A percentile compares a stretch with the other conserved stretches of the same genome.
Conservation (phyloP, 1,284 basidiomycete genomes). For the Leucoagaricus sp. region DNA sequence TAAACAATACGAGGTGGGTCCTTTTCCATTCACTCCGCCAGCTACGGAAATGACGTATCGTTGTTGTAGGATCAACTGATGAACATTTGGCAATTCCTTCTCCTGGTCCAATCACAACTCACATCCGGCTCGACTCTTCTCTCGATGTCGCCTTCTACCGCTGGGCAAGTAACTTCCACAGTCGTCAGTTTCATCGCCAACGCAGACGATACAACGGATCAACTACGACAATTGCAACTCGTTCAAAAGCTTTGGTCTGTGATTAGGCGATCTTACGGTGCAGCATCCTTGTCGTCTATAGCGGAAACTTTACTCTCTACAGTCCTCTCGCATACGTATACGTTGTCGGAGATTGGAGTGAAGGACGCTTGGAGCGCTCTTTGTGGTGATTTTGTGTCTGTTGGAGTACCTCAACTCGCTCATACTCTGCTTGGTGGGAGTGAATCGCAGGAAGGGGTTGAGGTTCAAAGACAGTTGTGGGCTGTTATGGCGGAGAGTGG, state of each 20-base stretch:
- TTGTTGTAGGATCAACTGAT: constrained; percentile 38
- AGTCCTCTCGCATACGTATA: constrained; percentile 41
- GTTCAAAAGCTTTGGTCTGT: constrained; percentile 49
- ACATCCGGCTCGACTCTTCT: constrained; percentile 39
- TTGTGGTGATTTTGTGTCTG: constrained; percentile 44
- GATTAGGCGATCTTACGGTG: constrained; percentile 46
- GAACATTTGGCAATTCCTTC: constrained; percentile 51
- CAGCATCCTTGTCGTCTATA: constrained; percentile 36
- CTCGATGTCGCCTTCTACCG: constrained; percentile 32
- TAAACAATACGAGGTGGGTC: constrained; percentile 1
- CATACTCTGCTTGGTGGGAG: constrained; percentile 29
- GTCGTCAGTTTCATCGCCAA: constrained; percentile 32
- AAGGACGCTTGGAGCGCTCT: constrained; percentile 44
- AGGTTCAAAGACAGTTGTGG: constrained; percentile 38
- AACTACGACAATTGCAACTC: constrained; percentile 35
- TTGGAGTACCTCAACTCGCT: constrained; percentile 32
- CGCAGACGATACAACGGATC: constrained; percentile 25
- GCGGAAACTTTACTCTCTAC: constrained; percentile 46
- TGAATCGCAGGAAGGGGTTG: constrained; percentile 26
- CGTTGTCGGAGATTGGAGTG: constrained; percentile 37
- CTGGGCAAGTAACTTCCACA: constrained; percentile 33
- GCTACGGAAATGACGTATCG: too few species aligned
- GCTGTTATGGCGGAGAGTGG: constrained; percentile 28
- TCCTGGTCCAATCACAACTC: constrained; percentile 48
- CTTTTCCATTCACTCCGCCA: not conserved